phyloP scores from a whole-genome alignment of 768 basidiomycete species.

The Amanita jacksonii region DNA sequence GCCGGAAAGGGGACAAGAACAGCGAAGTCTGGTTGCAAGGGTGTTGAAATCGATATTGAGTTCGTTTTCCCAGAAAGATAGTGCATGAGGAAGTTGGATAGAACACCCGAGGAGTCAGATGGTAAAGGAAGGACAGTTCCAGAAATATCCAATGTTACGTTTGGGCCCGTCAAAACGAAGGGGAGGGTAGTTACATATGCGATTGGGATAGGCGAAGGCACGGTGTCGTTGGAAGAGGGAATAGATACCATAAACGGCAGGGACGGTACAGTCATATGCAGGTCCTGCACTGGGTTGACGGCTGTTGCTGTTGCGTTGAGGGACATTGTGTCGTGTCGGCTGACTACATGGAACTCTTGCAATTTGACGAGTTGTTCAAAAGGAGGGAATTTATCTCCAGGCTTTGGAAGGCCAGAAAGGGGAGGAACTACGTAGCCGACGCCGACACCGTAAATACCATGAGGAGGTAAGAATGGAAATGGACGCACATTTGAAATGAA shows the following conservation, averaged over 20 bases:
- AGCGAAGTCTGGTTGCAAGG: conserved; percentile 40
- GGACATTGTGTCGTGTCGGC: conserved; percentile 22
- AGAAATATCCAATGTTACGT: conserved; percentile 47
- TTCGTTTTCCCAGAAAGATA: conserved; percentile 53
- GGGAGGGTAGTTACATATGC: conserved; percentile 46
- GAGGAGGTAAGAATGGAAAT: conserved; percentile 3
- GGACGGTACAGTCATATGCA: conserved; percentile 43
- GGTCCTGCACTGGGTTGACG: conserved; percentile 45
- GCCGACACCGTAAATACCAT: conserved; percentile 8
- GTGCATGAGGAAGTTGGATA: conserved; percentile 55
- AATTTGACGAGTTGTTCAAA: conserved; percentile 53
- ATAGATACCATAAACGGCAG: conserved; percentile 58
- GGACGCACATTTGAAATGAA: conserved; percentile 46
- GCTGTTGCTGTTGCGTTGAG: conserved; percentile 47
- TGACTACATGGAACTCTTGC: conserved; percentile 39
- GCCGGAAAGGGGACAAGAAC: conserved; percentile 53
- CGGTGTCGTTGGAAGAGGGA: conserved; percentile 18
- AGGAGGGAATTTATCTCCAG: conserved; percentile 44
- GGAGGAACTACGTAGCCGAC: conserved; percentile 48
- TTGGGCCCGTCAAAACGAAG: conserved; percentile 57
- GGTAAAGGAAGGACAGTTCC: conserved; percentile 51
- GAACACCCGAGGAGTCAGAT: conserved; percentile 24
- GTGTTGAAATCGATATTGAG: conserved; percentile 47
- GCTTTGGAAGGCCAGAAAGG: conserved; percentile 56
- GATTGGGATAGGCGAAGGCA: conserved; percentile 27